A percentile compares a stretch with the other conserved stretches of the same genome.
Conservation (phyloP, 805 yeast genomes). For the Yarrowia keelungensis region DNA sequence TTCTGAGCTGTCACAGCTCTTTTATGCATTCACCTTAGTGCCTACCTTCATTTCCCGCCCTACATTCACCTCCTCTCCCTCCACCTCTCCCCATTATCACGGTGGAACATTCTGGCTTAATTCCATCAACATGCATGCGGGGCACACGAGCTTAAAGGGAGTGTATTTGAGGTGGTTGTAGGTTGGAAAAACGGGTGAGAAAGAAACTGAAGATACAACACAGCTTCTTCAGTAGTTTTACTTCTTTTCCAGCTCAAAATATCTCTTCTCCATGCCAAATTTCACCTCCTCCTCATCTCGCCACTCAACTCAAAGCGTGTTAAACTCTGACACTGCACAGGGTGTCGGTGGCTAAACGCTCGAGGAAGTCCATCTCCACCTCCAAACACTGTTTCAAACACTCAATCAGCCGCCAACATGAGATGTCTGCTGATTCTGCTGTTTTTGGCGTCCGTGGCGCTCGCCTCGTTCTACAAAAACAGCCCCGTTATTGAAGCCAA, state of each 20-base stretch:
- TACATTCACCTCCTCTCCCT: not conserved
- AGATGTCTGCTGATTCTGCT: constrained; percentile 32
- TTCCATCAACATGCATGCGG: not conserved
- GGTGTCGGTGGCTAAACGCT: constrained; percentile 18
- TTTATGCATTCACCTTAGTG: too few relatives aligned
- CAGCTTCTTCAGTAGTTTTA: too few relatives aligned
- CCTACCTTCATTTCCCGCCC: too few relatives aligned
- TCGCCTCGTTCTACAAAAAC: constrained; percentile 38
- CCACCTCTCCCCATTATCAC: not conserved
- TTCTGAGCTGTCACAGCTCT: too few relatives aligned
- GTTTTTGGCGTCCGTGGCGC: constrained; percentile 36
- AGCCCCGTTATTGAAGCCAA: constrained; percentile 35
- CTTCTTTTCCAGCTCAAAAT: too few relatives aligned
- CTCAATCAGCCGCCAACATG: constrained; percentile 22
- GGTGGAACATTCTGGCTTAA: constrained; percentile 16
- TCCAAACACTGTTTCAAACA: constrained; percentile 2
- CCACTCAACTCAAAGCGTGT: constrained; percentile 30
- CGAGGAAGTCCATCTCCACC: not conserved
- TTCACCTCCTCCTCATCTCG: not conserved
- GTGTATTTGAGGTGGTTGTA: not conserved
- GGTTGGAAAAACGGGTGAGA: too few relatives aligned
- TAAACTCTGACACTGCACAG: constrained; percentile 11
- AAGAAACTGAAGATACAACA: too few relatives aligned
- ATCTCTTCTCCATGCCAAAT: not conserved
- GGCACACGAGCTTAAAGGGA: constrained; percentile 5